phyloP scores from a whole-genome alignment of 805 yeast species.

The Metschnikowia continentalis region DNA sequence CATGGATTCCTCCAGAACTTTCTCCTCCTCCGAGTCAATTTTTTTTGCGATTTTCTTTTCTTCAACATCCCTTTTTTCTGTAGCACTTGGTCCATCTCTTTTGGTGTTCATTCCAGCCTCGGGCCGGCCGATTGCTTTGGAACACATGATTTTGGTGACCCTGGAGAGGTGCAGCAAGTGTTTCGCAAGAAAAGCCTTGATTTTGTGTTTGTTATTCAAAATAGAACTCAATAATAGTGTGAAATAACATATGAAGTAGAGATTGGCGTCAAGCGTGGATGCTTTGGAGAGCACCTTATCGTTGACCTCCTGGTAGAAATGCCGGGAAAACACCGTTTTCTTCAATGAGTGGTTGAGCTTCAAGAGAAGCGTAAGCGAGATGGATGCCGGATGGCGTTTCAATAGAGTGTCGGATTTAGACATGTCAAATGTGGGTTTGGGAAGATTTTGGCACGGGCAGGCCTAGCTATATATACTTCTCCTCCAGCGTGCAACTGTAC shows the following conservation, averaged over 20 bases:
- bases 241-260: slow-evolving; percentile 42
- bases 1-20: neutral
- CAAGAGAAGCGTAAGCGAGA: slow-evolving; percentile 25
- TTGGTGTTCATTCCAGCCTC: neutral
- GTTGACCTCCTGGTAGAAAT: slow-evolving; percentile 39
- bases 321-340: slow-evolving; percentile 33
- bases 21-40: neutral
- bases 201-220: slow-evolving; percentile 34
- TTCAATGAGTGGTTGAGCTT: slow-evolving; percentile 25
- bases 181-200: slow-evolving; percentile 24
- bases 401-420: neutral
- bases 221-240: slow-evolving; percentile 34
- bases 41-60: neutral
- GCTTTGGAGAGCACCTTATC: slow-evolving; percentile 34
- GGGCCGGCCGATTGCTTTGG: neutral
- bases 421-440: neutral
- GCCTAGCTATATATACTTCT: neutral
- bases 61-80: no score
- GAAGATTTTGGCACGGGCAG: neutral
- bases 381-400: neutral
- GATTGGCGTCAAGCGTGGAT: slow-evolving; percentile 34
- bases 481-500: slow-evolving; percentile 1
- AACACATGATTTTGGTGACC: slow-evolving; percentile 7
- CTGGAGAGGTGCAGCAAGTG: slow-evolving; percentile 24
- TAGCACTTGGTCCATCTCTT: neutral